Conservation (phyloP, 345 rosid genomes). For the Rubroshorea leprosula region DNA sequence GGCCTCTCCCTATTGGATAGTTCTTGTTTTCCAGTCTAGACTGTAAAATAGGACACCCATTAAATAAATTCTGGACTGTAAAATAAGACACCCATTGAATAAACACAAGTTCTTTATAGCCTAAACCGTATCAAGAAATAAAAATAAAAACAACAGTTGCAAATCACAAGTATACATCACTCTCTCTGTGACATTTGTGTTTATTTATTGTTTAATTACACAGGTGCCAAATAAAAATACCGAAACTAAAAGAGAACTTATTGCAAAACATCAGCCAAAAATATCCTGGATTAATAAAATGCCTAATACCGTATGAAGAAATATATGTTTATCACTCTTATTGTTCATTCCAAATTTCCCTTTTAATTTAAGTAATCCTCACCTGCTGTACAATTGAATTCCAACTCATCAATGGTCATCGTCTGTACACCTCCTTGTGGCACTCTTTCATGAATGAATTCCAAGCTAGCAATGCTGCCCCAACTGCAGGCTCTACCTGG, state of each 20-base stretch:
- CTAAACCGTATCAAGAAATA: too few relatives aligned
- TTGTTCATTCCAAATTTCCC: not conserved
- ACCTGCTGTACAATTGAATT: slow-evolving; percentile 31
- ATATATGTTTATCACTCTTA: slow-evolving; percentile 6
- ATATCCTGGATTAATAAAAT: not conserved
- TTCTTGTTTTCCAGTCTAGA: too few relatives aligned
- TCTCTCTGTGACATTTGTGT: too few relatives aligned
- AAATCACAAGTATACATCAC: too few relatives aligned
- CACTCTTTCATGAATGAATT: slow-evolving; percentile 31
- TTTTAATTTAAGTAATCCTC: slow-evolving; percentile 8
- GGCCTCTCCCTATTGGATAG: too few relatives aligned
- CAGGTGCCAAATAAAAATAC: too few relatives aligned
- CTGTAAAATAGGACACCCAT: too few relatives aligned
- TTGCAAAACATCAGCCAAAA: not conserved
- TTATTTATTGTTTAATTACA: too few relatives aligned
- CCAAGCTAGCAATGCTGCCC: slow-evolving; percentile 67
- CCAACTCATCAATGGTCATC: slow-evolving; percentile 4
- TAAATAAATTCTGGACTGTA: too few relatives aligned
- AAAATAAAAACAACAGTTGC: too few relatives aligned
- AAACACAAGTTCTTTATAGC: too few relatives aligned
- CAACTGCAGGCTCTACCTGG: slow-evolving; percentile 74
- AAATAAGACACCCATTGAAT: too few relatives aligned
- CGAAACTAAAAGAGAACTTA: not conserved
- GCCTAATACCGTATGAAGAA: slow-evolving; percentile 11
- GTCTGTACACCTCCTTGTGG: slow-evolving; percentile 12